Evolutionary conservation across 371 early-diverging fungal species (phyloP).

Genomic region (Mucor ambiguus): DNA sequence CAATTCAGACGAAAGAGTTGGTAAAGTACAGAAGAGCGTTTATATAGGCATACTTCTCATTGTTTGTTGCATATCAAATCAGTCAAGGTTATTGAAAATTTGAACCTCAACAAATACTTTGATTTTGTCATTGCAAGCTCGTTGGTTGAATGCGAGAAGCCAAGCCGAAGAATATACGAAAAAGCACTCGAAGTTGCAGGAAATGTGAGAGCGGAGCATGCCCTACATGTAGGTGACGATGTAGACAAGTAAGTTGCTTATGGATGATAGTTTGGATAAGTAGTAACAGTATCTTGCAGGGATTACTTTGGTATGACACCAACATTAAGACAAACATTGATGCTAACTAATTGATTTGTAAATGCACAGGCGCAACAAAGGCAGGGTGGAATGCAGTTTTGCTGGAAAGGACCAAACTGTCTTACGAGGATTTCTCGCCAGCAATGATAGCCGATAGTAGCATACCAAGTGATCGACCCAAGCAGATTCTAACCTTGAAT

Average conservation of each 20-base stretch:
- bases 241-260: slow-evolving; percentile 24
- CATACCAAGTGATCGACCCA: slow-evolving; percentile 19
- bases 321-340: neutral
- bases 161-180: slow-evolving; percentile 40
- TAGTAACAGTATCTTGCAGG: slow-evolving; percentile 3
- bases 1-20: slow-evolving; percentile 51
- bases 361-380: slow-evolving; percentile 30
- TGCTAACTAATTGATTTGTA: neutral
- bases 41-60: neutral
- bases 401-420: slow-evolving; percentile 32
- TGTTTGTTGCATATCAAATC: neutral
- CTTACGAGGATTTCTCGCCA: slow-evolving; percentile 33
- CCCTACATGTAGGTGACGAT: slow-evolving; percentile 33
- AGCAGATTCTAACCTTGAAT: slow-evolving; percentile 13
- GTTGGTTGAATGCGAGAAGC: slow-evolving; percentile 41
- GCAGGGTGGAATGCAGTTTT: slow-evolving; percentile 48
- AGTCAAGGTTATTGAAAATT: slow-evolving; percentile 43
- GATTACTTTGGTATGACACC: slow-evolving; percentile 22
- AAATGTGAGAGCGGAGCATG: slow-evolving; percentile 18
- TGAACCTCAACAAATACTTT: slow-evolving; percentile 40
- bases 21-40: slow-evolving; percentile 21
- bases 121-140: slow-evolving; percentile 46
- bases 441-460: slow-evolving; percentile 26
- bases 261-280: neutral
- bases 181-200: slow-evolving; percentile 31